Percentiles rank a stretch among this genome's conserved stretches.
Evolutionary conservation across 2,329 filamentous ascomycete genomes (phyloP).

Genomic region (Scytalidium lignicola): DNA sequence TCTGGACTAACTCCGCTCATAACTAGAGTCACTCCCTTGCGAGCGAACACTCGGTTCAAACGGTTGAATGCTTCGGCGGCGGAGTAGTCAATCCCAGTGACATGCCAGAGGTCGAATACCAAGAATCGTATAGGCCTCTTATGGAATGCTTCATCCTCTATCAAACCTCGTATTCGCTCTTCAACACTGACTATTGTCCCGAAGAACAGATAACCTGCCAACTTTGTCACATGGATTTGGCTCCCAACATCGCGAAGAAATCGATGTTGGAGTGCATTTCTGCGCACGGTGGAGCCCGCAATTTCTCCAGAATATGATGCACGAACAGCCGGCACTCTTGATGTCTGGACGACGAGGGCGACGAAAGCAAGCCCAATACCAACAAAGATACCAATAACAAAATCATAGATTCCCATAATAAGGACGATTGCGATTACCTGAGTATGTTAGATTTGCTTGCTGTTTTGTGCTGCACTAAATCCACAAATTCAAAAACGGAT

Average conservation of each 20-base stretch:
- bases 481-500: no score
- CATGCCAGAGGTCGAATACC: constrained; percentile 81
- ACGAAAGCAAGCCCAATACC: constrained; percentile 90
- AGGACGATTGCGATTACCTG: constrained; percentile 80
- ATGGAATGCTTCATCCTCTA: constrained; percentile 76
- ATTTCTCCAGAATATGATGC: constrained; percentile 87
- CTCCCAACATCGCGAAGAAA: constrained; percentile 81
- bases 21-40: constrained; percentile 73
- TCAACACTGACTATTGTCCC: constrained; percentile 96
- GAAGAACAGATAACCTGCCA: constrained; percentile 96
- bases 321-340: constrained; percentile 80
- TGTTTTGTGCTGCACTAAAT: background rate
- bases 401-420: constrained; percentile 96
- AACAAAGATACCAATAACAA: constrained; percentile 87
- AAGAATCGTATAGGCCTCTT: constrained; percentile 81
- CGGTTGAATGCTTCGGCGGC: constrained; percentile 92
- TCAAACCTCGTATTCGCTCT: constrained; percentile 73
- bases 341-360: constrained; percentile 87
- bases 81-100: constrained; percentile 92
- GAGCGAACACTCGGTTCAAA: constrained; percentile 76
- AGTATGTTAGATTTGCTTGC: constrained; percentile 17
- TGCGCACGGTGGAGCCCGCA: constrained; percentile 85
- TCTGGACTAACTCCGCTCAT: constrained; percentile 77
- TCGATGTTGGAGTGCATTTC: constrained; percentile 82
- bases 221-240: constrained; percentile 87